Evolutionary conservation across 768 basidiomycete species (phyloP).

Genomic region (Pleurotus platypus): DNA sequence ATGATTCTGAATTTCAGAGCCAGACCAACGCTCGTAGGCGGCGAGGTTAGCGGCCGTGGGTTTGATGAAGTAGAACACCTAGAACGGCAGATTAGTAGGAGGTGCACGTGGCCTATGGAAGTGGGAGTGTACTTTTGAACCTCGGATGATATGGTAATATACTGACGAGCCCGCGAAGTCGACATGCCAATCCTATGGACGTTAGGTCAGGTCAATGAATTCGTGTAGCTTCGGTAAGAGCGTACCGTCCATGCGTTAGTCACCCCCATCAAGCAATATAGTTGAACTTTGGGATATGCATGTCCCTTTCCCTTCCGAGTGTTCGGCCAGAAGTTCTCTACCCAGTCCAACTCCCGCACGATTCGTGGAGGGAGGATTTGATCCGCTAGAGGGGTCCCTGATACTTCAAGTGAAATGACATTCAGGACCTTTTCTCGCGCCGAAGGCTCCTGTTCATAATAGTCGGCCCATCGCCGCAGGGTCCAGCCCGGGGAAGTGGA

Average conservation of each 20-base stretch:
- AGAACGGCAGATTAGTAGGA: constrained; percentile 5
- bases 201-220: not conserved
- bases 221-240: constrained; percentile 10
- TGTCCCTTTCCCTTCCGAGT: constrained; percentile 71
- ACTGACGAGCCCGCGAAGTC: constrained; percentile 98
- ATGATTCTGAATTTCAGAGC: constrained; percentile 82
- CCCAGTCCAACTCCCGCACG: constrained; percentile 92
- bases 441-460: constrained; percentile 65
- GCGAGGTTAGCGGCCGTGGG: constrained; percentile 83
- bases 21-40: constrained; percentile 93
- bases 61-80: constrained; percentile 94
- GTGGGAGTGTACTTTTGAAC: constrained; percentile 59
- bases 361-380: constrained; percentile 79
- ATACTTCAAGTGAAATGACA: constrained; percentile 93
- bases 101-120: constrained; percentile 3
- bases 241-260: constrained; percentile 90
- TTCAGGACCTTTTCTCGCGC: constrained; percentile 87
- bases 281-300: constrained; percentile 86
- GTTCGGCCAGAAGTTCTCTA: constrained; percentile 91
- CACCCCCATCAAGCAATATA: constrained; percentile 97
- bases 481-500: constrained; percentile 86
- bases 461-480: constrained; percentile 86
- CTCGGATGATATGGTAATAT: constrained; percentile 92
- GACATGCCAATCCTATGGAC: constrained; percentile 88
- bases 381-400: constrained; percentile 77